Base-by-base conservation (phyloP, 768 basidiomycete genomes). In the Russula ochroleuca region DNA sequence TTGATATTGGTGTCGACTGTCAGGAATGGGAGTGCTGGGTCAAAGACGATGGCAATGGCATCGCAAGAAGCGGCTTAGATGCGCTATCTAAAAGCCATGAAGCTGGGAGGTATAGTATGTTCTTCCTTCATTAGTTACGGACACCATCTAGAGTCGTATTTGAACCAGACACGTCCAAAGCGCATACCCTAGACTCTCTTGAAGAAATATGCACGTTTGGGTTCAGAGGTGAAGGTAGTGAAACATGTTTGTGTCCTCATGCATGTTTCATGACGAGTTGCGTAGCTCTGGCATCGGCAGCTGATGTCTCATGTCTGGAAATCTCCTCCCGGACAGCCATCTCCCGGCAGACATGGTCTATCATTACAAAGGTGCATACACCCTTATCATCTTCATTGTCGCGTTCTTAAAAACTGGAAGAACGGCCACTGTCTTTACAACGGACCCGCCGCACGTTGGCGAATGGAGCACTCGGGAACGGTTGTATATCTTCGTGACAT, bases 201-300 rank as follows among this genome's bases (percentile, higher is more conserved):
- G 79, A 80, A 60, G 74, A 79, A 4, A 69, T 81, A 45, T 79
- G 81, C 15, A 88, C 88, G 3, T 95, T 94, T 75, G 94, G 95
- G 0, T 96, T 93, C 75, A 84, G 95, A 68, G 94, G 95, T 41
- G 95, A 98, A 88, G 94, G 94, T 91, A 69, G 19, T 66, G 33
- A n/a, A n/a, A 64, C 25, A 23, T 28, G 14, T n/a, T 37, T 48
- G 48, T 17, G 59, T 31, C 50, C 25, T 53, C 23, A 40, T 40
- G 40, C 25, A 55, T 38, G 13, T 53, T 40, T 31, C 8, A 11
- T 49, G 25, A 50, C 58, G 13, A 13, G 6, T 35, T 33, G 17
- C 35, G 14, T 52, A 95, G 95, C 94, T 3, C 74, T 97, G 57
- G 88, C 92, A 19, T 95, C 94, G 52, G 84, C 87, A 61, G 88